phyloP scores from a whole-genome alignment of 305 asterid species.

The Fraxinus platypoda region DNA sequence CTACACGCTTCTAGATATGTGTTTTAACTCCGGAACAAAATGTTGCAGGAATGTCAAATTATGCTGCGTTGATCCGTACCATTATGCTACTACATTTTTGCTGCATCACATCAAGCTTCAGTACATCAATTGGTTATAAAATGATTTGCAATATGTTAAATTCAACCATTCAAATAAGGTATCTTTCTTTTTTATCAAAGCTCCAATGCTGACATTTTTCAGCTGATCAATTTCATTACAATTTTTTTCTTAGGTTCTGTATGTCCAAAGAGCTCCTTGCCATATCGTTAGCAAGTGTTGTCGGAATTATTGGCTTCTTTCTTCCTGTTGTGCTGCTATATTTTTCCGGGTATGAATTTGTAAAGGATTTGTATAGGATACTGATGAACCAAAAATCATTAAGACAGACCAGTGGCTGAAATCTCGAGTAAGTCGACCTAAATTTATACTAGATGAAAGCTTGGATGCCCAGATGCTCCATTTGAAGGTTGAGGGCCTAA shows the following conservation, averaged over 20 bases:
- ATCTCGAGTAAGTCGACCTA: not conserved
- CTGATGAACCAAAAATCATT: constrained; percentile 24
- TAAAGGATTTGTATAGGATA: constrained; percentile 24
- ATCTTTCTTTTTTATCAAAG: not conserved
- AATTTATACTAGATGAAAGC: no score
- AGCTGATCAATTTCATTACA: not conserved
- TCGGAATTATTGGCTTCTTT: constrained; percentile 39
- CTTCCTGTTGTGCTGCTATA: constrained; percentile 32
- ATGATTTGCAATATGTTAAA: constrained; percentile 13
- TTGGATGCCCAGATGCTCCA: not conserved
- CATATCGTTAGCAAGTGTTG: constrained; percentile 26
- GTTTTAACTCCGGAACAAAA: not conserved
- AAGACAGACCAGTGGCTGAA: constrained; percentile 15
- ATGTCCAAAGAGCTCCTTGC: constrained; percentile 25
- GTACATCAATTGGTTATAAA: constrained; percentile 30
- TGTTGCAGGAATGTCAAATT: constrained; percentile 32
- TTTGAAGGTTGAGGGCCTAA: not conserved
- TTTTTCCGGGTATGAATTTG: constrained; percentile 30
- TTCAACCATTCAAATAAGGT: constrained; percentile 32
- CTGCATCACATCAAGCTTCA: constrained; percentile 34
- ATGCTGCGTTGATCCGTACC: constrained; percentile 31
- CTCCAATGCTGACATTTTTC: not conserved
- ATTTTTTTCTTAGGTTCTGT: constrained; percentile 25
- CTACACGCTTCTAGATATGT: not conserved
- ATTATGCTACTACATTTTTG: constrained; percentile 30